Conservation (phyloP, 768 basidiomycete species). For the Trametes meyenii region DNA sequence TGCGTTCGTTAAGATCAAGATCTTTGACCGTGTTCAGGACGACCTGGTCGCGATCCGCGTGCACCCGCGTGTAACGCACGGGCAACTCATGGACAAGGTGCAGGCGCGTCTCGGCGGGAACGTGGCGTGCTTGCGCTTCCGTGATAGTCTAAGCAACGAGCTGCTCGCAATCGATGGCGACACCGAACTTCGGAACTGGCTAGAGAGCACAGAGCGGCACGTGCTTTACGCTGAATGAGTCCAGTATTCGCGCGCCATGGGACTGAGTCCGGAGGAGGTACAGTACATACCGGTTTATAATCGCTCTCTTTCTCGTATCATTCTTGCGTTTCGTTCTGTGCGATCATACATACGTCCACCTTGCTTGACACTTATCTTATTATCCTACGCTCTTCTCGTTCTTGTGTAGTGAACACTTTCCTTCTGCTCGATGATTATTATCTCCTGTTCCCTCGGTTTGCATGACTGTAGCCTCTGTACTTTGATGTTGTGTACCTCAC, state of each 20-base stretch:
- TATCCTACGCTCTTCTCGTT: slow-evolving; percentile 25
- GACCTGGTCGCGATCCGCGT: slow-evolving; percentile 97
- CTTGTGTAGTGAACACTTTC: slow-evolving; percentile 13
- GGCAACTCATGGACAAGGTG: slow-evolving; percentile 90
- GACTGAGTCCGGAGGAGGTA: slow-evolving; percentile 5
- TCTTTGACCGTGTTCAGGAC: slow-evolving; percentile 91
- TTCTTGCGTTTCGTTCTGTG: slow-evolving; percentile 12
- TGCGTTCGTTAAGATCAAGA: slow-evolving; percentile 97
- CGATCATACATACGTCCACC: slow-evolving; percentile 6
- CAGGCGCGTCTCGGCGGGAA: slow-evolving; percentile 81
- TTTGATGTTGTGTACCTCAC: slow-evolving; percentile 21
- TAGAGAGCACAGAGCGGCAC: slow-evolving; percentile 80
- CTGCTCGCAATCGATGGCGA: slow-evolving; percentile 68
- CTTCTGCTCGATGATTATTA: not conserved
- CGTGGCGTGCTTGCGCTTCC: slow-evolving; percentile 69
- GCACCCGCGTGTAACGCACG: slow-evolving; percentile 85
- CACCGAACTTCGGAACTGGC: slow-evolving; percentile 68
- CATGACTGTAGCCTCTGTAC: slow-evolving; percentile 21
- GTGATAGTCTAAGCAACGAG: slow-evolving; percentile 69
- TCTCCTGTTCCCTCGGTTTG: not conserved
- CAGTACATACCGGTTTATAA: slow-evolving; percentile 20
- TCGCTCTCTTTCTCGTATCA: slow-evolving; percentile 11
- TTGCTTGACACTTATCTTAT: slow-evolving; percentile 28
- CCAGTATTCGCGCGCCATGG: not conserved
- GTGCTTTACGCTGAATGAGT: slow-evolving; percentile 76